Conservation (phyloP, 2,329 filamentous ascomycete species). For the Botrytis byssoidea region DNA sequence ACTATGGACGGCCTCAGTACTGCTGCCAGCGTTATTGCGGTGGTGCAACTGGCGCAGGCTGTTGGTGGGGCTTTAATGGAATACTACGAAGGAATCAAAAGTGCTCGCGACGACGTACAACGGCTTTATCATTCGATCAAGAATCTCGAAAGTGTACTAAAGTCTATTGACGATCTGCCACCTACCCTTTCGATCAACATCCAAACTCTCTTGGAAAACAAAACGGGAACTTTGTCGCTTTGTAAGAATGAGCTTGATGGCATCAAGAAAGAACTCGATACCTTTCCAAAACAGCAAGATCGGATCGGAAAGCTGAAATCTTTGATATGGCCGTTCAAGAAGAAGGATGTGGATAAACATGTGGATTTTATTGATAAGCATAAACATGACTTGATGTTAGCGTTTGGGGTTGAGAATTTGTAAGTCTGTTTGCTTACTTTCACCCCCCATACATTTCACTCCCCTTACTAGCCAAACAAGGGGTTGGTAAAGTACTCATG, state of each 20-base stretch:
- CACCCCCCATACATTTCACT: neutral
- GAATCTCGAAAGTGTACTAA: neutral
- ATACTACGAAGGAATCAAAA: neutral
- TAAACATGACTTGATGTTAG: slow-evolving; percentile 11
- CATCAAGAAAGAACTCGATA: neutral
- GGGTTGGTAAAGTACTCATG: neutral
- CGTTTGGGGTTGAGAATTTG: neutral
- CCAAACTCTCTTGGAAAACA: neutral
- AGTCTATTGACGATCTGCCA: neutral
- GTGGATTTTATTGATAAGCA: slow-evolving; percentile 21
- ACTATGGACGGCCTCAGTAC: neutral
- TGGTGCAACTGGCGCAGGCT: neutral
- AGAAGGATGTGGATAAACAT: slow-evolving; percentile 17
- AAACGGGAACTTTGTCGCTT: neutral
- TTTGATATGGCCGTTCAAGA: slow-evolving; percentile 31
- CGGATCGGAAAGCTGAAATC: slow-evolving; percentile 9
- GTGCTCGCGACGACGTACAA: neutral
- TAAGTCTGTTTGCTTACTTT: neutral
- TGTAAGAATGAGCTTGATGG: neutral
- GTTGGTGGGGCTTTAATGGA: neutral
- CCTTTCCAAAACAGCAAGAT: neutral
- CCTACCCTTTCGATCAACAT: neutral
- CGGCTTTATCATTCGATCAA: neutral
- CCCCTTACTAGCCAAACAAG: neutral
- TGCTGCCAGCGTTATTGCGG: neutral